Evolutionary conservation across 768 basidiomycete species (phyloP), one percentile per base, ranked within the genome.

Genomic region (Boletales sp.): DNA sequence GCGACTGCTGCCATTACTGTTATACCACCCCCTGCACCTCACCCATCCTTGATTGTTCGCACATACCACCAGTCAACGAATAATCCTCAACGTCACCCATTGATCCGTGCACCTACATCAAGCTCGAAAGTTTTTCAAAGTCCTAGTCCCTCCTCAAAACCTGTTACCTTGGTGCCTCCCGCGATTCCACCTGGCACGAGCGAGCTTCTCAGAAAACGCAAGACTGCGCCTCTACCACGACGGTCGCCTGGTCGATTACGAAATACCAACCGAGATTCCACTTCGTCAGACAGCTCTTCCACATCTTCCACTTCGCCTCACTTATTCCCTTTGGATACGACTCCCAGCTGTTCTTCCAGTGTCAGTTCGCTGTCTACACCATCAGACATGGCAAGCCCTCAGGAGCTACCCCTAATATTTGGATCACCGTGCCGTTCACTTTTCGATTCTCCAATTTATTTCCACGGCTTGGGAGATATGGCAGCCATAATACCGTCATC

Each of bases 1-100:
- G 60, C 60, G 2, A 59, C 51, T 5, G 38, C 21, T 13, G 57
- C 60, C 1, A 51, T 61, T 8, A 61, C 61, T 27, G 45, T 59
- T 14, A 31, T 45, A 47, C 57, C 48, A 1, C 41, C 50, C 17
- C 29, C 32, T 24, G 60, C 60, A 19, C 60, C 60, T 17, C 60
- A 63, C 21, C 54, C 60, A 5, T 52, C 57, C 1, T 5, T 48
- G 11, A 21, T 61, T 13, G 18, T 38, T 2, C 1, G n/a, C 46
- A n/a, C 19, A 18, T 45, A 49, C 17, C 15, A 0, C 34, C 48
- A 21, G 15, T 21, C 48, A 7, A 31, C 11, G 12, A 30, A 8
- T 2, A 29, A 21, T 8, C 3, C 24, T 17, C 39, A 34, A 1
- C 42, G 8, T 17, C 17, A 5, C 2, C 37, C 52, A 14, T 27